phyloP scores from a whole-genome alignment of 805 yeast species.

The Candida ficus region DNA sequence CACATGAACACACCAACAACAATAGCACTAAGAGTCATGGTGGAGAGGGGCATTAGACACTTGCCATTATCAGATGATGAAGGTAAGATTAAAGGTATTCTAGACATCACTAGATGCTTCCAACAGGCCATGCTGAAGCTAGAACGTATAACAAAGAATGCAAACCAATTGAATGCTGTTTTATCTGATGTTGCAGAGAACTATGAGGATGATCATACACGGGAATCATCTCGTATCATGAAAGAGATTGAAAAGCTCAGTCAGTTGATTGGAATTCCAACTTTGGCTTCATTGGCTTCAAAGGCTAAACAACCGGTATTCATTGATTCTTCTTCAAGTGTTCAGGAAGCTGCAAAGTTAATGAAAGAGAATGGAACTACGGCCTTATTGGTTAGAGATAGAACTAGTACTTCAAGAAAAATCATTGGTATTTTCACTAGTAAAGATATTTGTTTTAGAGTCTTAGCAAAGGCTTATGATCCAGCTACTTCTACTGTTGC shows the following conservation, averaged over 20 bases:
- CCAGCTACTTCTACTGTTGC: conserved; percentile 34
- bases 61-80: conserved; percentile 35
- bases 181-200: conserved; percentile 27
- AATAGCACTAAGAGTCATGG: conserved; percentile 39
- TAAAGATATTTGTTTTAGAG: conserved; percentile 40
- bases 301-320: conserved; percentile 26
- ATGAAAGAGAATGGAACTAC: conserved; percentile 36
- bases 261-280: conserved; percentile 38
- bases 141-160: conserved; percentile 36
- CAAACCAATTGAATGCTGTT: conserved; percentile 27
- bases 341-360: conserved; percentile 34
- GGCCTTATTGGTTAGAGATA: conserved; percentile 36
- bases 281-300: conserved; percentile 24
- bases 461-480: conserved; percentile 32
- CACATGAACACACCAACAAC: conserved; percentile 35
- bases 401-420: conserved; percentile 25
- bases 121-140: conserved; percentile 40
- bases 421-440: conserved; percentile 43
- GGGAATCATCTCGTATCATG: conserved; percentile 22
- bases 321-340: conserved; percentile 33
- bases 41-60: conserved; percentile 36
- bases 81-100: conserved; percentile 35
- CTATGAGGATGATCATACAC: conserved; percentile 21
- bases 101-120: conserved; percentile 42
- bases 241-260: conserved; percentile 34